Evolutionary conservation across 495 filamentous ascomycete species (phyloP), one percentile per base, ranked within the genome.

Genomic region (Aspergillus sclerotioniger): DNA sequence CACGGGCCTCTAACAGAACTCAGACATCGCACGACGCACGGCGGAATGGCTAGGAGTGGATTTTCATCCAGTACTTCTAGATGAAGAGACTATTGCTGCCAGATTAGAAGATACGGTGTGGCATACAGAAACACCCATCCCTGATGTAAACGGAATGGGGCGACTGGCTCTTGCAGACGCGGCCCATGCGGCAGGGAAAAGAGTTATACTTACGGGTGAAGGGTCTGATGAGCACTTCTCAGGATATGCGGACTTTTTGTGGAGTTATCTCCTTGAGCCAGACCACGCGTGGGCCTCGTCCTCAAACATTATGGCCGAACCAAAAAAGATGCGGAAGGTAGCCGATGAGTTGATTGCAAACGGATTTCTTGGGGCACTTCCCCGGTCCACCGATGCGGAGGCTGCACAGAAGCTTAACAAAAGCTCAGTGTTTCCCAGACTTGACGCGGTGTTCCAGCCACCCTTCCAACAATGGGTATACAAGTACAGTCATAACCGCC

Each of bases 201-300:
- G 80, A 52, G 80, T 82, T 8, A 66, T 83, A 9, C 66, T 84
- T 3, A 81, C 73, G 6, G 67, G 68, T 64, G 77, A 84, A 65
- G 81, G 81, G 17, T 65, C 80, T 8, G 80, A 83, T 59, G 80
- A 83, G 67, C 69, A 77, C 61, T 82, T 84, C 53, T 74, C 67
- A 15, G 80, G 80, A 51, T 84, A 84, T 56, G 58, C 68, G 0
- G 57, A 72, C 28, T 77, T 76, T 60, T 51, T 71, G 1, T 58
- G 62, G 21, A 78, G 82, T 29, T 71, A 66, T 35, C 62, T 82
- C 6, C 69, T 67, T 8, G 80, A 82, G 59, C 61, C 70, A 1
- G 82, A 84, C 56, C 33, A 44, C 20, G 60, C 79, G 1, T 75
- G 62, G 62, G 66, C 73, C 0, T 50, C 61, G n/a, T 50, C 61